Conservation (phyloP, 2,329 filamentous ascomycete genomes). For the Pestalotiopsis sp. region DNA sequence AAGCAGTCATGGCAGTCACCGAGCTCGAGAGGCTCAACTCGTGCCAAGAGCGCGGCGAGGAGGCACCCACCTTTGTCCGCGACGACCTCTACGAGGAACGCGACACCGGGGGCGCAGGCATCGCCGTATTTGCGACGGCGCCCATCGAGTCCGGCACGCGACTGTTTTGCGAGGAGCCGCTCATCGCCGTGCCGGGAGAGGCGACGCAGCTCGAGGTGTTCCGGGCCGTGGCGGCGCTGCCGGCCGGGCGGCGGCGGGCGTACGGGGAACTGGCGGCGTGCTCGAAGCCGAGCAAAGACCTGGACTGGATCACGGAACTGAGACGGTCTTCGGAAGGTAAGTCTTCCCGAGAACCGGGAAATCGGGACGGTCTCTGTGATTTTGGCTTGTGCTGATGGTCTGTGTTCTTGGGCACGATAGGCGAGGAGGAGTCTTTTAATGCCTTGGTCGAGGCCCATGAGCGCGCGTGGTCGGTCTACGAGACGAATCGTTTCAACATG, state of each 20-base stretch:
- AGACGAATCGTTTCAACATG: constrained; percentile 9
- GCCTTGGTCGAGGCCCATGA: constrained; percentile 8
- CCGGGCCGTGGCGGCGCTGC: neutral
- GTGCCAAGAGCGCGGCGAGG: neutral
- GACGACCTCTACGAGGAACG: constrained; percentile 1
- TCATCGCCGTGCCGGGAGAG: neutral
- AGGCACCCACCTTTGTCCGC: neutral
- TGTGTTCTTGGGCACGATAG: neutral
- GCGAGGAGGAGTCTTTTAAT: constrained; percentile 2
- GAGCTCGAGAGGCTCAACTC: neutral
- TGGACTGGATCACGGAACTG: constrained; percentile 7
- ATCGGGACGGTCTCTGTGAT: neutral
- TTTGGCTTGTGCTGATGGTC: neutral
- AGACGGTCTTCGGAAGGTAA: neutral
- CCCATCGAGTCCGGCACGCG: neutral
- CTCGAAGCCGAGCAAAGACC: constrained; percentile 6
- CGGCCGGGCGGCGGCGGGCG: neutral
- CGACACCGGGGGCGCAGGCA: neutral
- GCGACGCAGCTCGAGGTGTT: neutral
- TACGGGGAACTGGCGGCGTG: constrained; percentile 4
- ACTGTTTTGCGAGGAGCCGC: constrained; percentile 3
- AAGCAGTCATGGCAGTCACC: neutral
- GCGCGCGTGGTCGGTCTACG: constrained; percentile 8
- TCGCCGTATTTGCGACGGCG: neutral
- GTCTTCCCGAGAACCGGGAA: neutral